A percentile compares a stretch with the other conserved stretches of the same genome.
Conservation (phyloP, 1,284 basidiomycete species). For the Fomitopsis pinicola region DNA sequence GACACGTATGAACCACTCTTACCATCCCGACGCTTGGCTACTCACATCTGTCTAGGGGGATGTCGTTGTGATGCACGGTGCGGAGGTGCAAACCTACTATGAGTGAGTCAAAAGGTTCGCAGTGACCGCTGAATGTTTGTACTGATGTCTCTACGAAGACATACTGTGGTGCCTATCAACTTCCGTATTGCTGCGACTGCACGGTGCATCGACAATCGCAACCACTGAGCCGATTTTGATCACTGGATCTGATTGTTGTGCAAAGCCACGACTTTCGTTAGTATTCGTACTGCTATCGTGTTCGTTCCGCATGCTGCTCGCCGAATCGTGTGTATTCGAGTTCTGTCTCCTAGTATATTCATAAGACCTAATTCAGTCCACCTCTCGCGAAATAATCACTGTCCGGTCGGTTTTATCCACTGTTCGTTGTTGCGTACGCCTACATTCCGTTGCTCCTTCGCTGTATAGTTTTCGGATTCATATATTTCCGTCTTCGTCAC, state of each 20-base stretch:
- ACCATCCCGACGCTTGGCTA: not conserved
- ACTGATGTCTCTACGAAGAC: constrained; percentile 25
- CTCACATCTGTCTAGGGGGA: constrained; percentile 50
- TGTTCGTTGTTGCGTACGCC: not conserved
- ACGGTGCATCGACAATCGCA: constrained; percentile 34
- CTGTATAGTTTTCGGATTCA: not conserved
- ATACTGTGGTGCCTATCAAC: constrained; percentile 45
- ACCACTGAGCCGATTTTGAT: not conserved
- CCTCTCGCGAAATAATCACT: not conserved
- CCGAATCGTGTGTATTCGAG: not conserved
- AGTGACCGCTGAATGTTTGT: no score
- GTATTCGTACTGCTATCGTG: not conserved
- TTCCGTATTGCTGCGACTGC: constrained; percentile 54
- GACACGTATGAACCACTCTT: constrained; percentile 50
- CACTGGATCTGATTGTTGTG: not conserved
- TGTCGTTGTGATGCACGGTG: constrained; percentile 70
- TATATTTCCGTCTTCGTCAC: not conserved
- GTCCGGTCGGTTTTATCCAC: not conserved
- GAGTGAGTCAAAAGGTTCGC: constrained; percentile 43
- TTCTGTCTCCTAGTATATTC: not conserved
- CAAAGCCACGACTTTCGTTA: not conserved
- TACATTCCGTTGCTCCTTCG: not conserved
- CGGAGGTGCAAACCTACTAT: constrained; percentile 59
- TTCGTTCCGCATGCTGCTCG: not conserved
- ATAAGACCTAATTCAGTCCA: not conserved